Evolutionary conservation across 2,329 filamentous ascomycete species (phyloP).

Genomic region (Cladosporium sp.): DNA sequence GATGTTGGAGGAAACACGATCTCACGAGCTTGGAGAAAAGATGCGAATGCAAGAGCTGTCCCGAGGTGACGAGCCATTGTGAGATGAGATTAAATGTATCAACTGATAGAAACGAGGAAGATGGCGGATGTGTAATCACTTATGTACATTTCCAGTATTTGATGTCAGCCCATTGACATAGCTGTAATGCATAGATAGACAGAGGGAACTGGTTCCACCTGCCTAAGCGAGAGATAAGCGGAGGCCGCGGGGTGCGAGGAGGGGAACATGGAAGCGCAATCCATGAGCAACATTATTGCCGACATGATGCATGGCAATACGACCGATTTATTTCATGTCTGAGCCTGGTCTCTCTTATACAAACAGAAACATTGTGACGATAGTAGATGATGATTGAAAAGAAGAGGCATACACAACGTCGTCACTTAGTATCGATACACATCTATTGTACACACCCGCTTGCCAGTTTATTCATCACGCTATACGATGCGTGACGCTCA

Average conservation of each 20-base stretch:
- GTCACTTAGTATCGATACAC: neutral
- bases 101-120: neutral
- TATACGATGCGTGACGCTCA: neutral
- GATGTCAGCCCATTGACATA: neutral
- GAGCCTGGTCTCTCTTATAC: neutral
- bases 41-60: slow-evolving; percentile 20
- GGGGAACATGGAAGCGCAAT: neutral
- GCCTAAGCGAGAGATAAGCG: slow-evolving; percentile 10
- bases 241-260: slow-evolving; percentile 9
- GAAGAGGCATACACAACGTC: neutral
- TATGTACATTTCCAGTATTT: neutral
- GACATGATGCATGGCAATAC: neutral
- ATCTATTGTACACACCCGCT: slow-evolving; percentile 10
- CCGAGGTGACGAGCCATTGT: slow-evolving; percentile 1
- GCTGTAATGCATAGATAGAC: neutral
- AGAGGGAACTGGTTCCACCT: neutral
- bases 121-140: neutral
- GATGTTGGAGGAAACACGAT: slow-evolving; percentile 46
- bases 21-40: slow-evolving; percentile 36
- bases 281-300: neutral
- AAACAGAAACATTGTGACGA: neutral
- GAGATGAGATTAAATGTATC: too few species aligned
- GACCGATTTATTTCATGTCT: neutral
- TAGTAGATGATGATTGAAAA: neutral
- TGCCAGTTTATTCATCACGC: neutral